These are phyloP conservation scores for Biscogniauxia mediterranea DNA, from an alignment of 2,329 filamentous ascomycete genomes.

Conservation along the genomic window DNA sequence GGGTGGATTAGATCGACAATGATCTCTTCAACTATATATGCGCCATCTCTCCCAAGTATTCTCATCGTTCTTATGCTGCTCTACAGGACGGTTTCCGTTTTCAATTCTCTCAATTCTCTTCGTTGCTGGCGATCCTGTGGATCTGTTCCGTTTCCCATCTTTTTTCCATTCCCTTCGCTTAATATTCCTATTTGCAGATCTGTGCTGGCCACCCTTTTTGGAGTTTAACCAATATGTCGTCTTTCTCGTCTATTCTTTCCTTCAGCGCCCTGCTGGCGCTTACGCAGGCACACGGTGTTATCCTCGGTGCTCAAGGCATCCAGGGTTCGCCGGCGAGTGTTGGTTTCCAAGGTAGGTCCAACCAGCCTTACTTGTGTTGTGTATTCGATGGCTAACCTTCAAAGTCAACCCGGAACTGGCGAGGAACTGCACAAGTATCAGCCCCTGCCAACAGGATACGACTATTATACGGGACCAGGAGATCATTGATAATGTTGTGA, in stretches of 20 bases:
- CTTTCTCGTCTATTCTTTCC: constrained; percentile 33
- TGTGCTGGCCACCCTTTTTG: constrained; percentile 32
- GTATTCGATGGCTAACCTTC: constrained; percentile 1
- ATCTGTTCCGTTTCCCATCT: constrained; percentile 24
- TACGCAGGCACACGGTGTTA: constrained; percentile 44
- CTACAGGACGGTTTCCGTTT: constrained; percentile 24
- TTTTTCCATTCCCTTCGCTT: constrained; percentile 22
- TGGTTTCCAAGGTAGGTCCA: constrained; percentile 45
- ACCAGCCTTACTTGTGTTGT: not conserved
- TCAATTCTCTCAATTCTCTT: constrained; percentile 22
- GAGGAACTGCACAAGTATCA: constrained; percentile 62
- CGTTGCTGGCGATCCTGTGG: constrained; percentile 27
- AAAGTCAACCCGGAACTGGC: constrained; percentile 53
- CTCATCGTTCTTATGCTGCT: constrained; percentile 10
- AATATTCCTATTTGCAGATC: constrained; percentile 29
- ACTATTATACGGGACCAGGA: constrained; percentile 61
- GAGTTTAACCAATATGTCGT: constrained; percentile 36
- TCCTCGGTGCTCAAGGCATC: constrained; percentile 47
- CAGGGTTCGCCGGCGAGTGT: constrained; percentile 45
- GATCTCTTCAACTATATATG: constrained; percentile 21
- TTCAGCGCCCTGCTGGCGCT: constrained; percentile 36
- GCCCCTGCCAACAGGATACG: constrained; percentile 64
- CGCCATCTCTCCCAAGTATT: constrained; percentile 13
- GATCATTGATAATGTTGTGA: constrained; percentile 51
- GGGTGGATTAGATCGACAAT: constrained; percentile 8